A percentile compares a stretch with the other conserved stretches of the same genome.
phyloP scores from a whole-genome alignment of 2,329 filamentous ascomycete species.

The Alternaria panax region DNA sequence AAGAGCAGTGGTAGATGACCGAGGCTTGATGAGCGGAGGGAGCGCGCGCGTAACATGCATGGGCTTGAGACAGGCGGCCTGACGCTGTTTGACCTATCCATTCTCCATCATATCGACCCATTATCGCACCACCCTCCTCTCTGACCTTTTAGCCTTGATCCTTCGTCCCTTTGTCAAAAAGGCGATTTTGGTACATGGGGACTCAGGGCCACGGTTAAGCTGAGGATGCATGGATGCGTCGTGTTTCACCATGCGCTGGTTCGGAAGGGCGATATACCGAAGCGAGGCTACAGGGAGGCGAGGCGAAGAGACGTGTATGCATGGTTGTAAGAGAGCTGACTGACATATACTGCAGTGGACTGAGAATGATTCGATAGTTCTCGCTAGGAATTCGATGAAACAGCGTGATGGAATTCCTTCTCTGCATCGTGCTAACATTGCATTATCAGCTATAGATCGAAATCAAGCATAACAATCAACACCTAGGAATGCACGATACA shows the following conservation, averaged over 20 bases:
- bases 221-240: neutral
- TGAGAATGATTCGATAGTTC: slow-evolving; percentile 8
- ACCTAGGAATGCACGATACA: neutral
- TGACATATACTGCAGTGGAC: neutral
- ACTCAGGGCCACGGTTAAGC: neutral
- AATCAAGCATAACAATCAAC: neutral
- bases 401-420: neutral
- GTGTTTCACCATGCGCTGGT: neutral
- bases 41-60: neutral
- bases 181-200: neutral
- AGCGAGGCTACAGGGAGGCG: neutral
- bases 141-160: neutral
- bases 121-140: neutral
- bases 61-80: neutral
- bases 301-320: neutral
- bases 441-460: neutral
- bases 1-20: neutral
- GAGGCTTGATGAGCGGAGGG: neutral
- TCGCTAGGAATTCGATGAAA: neutral
- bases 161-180: neutral
- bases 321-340: neutral
- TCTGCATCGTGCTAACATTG: neutral
- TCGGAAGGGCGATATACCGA: neutral
- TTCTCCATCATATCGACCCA: neutral
- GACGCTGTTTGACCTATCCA: neutral